Base-by-base conservation (phyloP, 768 basidiomycete species). In the Lentinula sp. region DNA sequence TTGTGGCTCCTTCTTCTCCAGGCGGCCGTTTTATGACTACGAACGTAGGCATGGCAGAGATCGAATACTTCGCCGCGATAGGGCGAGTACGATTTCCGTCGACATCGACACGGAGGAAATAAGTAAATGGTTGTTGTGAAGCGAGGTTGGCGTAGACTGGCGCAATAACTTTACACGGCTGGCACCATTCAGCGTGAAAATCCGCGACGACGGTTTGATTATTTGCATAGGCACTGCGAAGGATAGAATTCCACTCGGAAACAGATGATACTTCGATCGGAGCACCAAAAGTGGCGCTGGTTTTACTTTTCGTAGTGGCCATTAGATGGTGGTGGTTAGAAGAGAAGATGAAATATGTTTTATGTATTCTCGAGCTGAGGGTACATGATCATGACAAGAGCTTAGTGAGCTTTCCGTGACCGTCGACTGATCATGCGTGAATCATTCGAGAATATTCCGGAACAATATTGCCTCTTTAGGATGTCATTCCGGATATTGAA, bases 51-150 rank as follows among this genome's bases (percentile, higher is more conserved):
- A 68, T 68, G 1, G 67, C 67, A 32, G 49, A 36, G 15, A 60
- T 60, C 4, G 28, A 59, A 49, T 36, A 68, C 60, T 46, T 64
- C 54, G 46, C 63, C 62, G 39, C 12, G 46, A 52, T 50, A 46
- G 65, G 58, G 5, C 64, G 64, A 15, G 56, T 42, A 4, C 61
- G 35, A 18, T 63, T 65, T 7, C 63, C 56, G 35, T 68, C 67
- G 33, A 66, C 67, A 23, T 68, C 67, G 7, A 68, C 65, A 16
- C 67, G 65, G 43, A 68, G 62, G 28, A 68, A 68, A n/a, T 66
- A 60, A 1, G 63, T 64, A 41, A 66, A 63, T 2, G 67, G 67
- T 16, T 64, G 61, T 48, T 68, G 62, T 4, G 63, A 49, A 0
- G 67, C 67, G 12, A 68, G 65, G 8, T 59, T 56, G 18, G 60